phyloP scores from a whole-genome alignment of 2,329 filamentous ascomycete genomes.

The Sclerotinia sclerotiorum region DNA sequence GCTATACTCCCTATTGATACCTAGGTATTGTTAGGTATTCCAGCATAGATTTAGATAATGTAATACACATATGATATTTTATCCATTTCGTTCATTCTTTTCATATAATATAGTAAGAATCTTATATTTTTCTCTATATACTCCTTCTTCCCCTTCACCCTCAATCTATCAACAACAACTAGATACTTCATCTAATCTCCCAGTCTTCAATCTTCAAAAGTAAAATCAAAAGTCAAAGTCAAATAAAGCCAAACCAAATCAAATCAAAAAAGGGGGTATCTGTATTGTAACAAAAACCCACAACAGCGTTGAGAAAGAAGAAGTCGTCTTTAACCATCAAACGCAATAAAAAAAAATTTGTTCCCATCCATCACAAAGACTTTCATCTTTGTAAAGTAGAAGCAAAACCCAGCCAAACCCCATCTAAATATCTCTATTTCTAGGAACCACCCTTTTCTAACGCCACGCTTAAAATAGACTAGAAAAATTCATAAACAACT shows the following conservation, averaged over 20 bases:
- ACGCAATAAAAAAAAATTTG: not conserved
- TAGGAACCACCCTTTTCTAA: not conserved
- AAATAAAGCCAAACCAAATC: not conserved
- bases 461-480: conserved; percentile 5
- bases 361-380: not conserved
- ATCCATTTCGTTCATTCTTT: too few relatives aligned
- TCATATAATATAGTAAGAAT: not conserved
- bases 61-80: too few relatives aligned
- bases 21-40: too few relatives aligned
- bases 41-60: too few relatives aligned
- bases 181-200: not conserved
- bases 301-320: conserved; percentile 4
- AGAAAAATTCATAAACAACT: not conserved
- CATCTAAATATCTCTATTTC: not conserved
- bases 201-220: not conserved
- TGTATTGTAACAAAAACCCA: conserved; percentile 2
- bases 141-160: not conserved
- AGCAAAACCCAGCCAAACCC: not conserved
- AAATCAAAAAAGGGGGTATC: not conserved
- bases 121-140: not conserved
- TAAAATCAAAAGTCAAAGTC: too few relatives aligned
- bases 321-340: not conserved
- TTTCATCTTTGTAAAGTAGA: not conserved
- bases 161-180: not conserved
- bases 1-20: too few relatives aligned